Percentiles rank a stretch among this genome's conserved stretches.
Evolutionary conservation across 257 asterid genomes (phyloP).

Genomic region (Solanum neorickii): DNA sequence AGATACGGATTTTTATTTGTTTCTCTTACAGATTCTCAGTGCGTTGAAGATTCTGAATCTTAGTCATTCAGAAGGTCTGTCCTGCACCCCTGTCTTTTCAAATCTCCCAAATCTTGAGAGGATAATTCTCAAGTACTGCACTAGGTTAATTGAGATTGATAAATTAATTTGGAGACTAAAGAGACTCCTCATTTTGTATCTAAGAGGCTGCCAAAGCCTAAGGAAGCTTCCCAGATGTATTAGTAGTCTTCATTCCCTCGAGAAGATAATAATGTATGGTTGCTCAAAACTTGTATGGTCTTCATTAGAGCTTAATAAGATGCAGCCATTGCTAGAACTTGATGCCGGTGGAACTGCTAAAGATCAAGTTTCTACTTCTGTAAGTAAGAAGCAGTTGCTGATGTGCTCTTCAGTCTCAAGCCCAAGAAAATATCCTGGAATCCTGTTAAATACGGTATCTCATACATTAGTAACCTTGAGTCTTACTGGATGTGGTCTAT

Average conservation of each 20-base stretch:
- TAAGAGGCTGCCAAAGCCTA: not conserved
- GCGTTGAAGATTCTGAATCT: conserved; percentile 1
- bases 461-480: not conserved
- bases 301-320: not conserved
- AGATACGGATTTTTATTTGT: not conserved
- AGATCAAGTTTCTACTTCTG: not conserved
- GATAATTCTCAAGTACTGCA: not conserved
- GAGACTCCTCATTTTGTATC: not conserved
- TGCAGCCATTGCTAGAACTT: not conserved
- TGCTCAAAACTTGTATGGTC: not conserved
- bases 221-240: not conserved
- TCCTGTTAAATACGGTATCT: not conserved
- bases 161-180: not conserved
- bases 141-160: not conserved
- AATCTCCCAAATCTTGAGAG: not conserved
- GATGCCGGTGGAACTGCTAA: not conserved
- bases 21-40: not conserved
- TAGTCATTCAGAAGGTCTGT: not conserved
- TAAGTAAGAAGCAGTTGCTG: not conserved
- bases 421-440: not conserved
- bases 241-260: not conserved
- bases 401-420: not conserved
- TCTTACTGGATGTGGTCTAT: not conserved
- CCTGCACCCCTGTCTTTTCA: not conserved
- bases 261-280: not conserved